Base-by-base conservation (phyloP, 208 protist genomes). In the Crithidia sp. region DNA sequence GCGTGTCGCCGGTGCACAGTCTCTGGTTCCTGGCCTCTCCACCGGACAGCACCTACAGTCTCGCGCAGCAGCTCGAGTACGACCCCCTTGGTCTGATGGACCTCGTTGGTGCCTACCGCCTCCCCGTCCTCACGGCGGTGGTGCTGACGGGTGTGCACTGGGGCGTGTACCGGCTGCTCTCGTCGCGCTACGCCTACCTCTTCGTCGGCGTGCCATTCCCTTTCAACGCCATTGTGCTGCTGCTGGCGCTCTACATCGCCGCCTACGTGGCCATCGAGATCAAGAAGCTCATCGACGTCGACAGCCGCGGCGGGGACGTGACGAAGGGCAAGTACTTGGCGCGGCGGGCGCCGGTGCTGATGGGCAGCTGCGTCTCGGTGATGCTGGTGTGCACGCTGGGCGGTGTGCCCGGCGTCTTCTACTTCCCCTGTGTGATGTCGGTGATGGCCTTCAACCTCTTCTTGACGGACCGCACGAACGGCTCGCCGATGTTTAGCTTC, bases 111-210 rank as follows among this genome's bases (percentile, higher is more conserved):
- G 39, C 36, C 19, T 81, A 83, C 58, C 80, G 85, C 19, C 71
- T 70, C 3, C 63, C 69, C n/a, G 72, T 87, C 61, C 63, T 93
- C 28, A 61, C 77, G 54, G 49, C 57, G 16, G 66, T 80, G 40
- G 70, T 79, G 55, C 37, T 73, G 17, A 47, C 72, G 7, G 53
- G 63, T 5, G 69, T 78, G 59, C 80, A 92, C 63, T 97, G 91
- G 89, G 76, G 62, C 12, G 78, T 86, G 39, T 89, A 93, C 68
- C 90, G 90, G 16, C 43, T 95, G 17, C 69, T 92, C 41, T 73
- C 67, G 57, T 94, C 87, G 9, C 87, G 89, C n/a, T 94, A 94
- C 78, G 81, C 75, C 40, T 95, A 91, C 70, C 67, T 95, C 16
- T 92, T 97, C 67, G 80, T 86, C 39, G 89, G 88, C 13, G 7